Percentiles rank a stretch among this genome's conserved stretches.
Evolutionary conservation across 2,329 filamentous ascomycete species (phyloP).

Genomic region (Aureobasidium sp.): DNA sequence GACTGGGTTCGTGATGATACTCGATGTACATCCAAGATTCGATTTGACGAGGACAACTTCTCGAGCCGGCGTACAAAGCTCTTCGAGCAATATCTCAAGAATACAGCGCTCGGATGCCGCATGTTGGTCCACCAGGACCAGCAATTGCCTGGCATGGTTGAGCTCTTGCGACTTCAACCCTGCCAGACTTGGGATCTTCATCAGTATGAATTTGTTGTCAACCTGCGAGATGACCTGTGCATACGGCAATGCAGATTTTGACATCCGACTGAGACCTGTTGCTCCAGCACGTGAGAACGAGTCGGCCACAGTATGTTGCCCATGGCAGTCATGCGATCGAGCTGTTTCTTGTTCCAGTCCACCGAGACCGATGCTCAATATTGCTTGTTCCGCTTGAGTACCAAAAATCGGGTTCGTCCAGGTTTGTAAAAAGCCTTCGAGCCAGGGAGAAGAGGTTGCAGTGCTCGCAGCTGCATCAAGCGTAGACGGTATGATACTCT

Average conservation of each 20-base stretch:
- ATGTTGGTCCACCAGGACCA: slow-evolving; percentile 86
- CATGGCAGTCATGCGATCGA: background rate
- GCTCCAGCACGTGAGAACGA: slow-evolving; percentile 17
- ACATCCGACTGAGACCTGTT: slow-evolving; percentile 40
- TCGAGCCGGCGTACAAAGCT: slow-evolving; percentile 40
- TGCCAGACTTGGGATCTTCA: slow-evolving; percentile 42
- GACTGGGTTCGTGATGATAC: slow-evolving; percentile 30
- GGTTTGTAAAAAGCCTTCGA: slow-evolving; percentile 51
- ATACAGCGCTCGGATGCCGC: slow-evolving; percentile 85
- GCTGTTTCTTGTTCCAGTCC: background rate
- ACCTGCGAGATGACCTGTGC: slow-evolving; percentile 73
- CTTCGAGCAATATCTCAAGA: slow-evolving; percentile 63
- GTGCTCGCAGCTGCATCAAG: background rate
- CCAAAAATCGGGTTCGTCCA: slow-evolving; percentile 76
- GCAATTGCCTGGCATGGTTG: slow-evolving; percentile 19
- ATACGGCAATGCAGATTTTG: slow-evolving; percentile 51
- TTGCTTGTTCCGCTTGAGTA: slow-evolving; percentile 32
- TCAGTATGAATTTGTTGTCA: slow-evolving; percentile 81
- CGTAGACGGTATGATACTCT: background rate
- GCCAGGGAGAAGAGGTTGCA: slow-evolving; percentile 39
- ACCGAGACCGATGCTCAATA: background rate
- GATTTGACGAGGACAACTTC: slow-evolving; percentile 21
- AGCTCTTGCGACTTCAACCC: background rate
- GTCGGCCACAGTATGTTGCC: background rate
- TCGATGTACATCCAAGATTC: slow-evolving; percentile 27